These are phyloP conservation scores for Penicilliopsis zonata DNA, from an alignment of 495 filamentous ascomycete genomes.

Conservation along the genomic window DNA sequence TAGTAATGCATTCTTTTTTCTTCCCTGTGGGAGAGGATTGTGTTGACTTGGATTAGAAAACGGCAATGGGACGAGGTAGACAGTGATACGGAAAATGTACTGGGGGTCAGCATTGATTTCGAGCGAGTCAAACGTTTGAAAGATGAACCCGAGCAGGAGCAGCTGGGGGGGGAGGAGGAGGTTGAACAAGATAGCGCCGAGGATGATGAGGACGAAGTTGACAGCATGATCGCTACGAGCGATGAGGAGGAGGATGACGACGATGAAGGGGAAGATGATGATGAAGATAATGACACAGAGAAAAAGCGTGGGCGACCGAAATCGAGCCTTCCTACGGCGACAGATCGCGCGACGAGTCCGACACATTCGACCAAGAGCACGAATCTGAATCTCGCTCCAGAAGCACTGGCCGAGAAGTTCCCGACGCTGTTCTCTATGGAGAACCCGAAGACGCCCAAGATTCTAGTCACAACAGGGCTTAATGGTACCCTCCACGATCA, in stretches of 20 bases:
- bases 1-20: neutral
- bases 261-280: constrained; percentile 27
- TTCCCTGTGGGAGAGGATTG: constrained; percentile 67
- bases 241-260: constrained; percentile 35
- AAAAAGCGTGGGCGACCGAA: constrained; percentile 22
- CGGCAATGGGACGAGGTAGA: constrained; percentile 88
- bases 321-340: constrained; percentile 29
- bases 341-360: constrained; percentile 42
- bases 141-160: constrained; percentile 49
- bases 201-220: constrained; percentile 47
- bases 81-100: constrained; percentile 47
- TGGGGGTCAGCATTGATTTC: constrained; percentile 68
- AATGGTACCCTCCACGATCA: constrained; percentile 77
- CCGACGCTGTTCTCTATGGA: constrained; percentile 67
- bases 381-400: constrained; percentile 58
- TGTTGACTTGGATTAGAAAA: constrained; percentile 63
- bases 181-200: constrained; percentile 24
- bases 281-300: constrained; percentile 30
- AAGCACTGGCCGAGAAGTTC: constrained; percentile 61
- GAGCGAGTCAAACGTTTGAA: constrained; percentile 62
- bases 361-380: constrained; percentile 56
- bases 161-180: constrained; percentile 19
- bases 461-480: constrained; percentile 80
- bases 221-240: constrained; percentile 56
- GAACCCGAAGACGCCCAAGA: constrained; percentile 49